Percentiles rank a stretch among this genome's conserved stretches.
These are phyloP conservation scores for Calocybe gangraenosa DNA, from an alignment of 768 basidiomycete species.

Conservation along the genomic window DNA sequence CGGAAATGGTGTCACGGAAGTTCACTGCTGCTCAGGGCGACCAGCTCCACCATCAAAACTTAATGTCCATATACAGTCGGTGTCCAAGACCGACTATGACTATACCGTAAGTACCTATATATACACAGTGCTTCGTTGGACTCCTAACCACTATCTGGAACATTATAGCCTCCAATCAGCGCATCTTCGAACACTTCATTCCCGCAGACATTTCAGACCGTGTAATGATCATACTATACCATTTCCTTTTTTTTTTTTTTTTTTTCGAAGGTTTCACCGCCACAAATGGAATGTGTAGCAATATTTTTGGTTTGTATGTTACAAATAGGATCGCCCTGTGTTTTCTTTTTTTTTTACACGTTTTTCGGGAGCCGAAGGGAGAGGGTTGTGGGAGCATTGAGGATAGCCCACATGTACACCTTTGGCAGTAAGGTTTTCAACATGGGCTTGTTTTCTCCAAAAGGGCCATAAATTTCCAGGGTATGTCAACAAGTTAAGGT, in stretches of 20 bases:
- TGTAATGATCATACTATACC: not conserved
- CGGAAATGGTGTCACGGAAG: constrained; percentile 7
- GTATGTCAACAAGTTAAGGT: not conserved
- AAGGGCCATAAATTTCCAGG: constrained; percentile 4
- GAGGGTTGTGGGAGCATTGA: constrained; percentile 2
- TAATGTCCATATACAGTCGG: constrained; percentile 30
- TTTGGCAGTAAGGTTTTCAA: not conserved
- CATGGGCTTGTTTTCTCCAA: constrained; percentile 6
- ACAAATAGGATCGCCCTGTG: too few species aligned
- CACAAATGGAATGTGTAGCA: too few species aligned
- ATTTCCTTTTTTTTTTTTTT: not conserved
- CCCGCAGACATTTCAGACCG: not conserved
- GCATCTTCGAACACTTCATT: not conserved
- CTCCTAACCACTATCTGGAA: not conserved
- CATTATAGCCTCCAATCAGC: not conserved
- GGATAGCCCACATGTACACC: not conserved
- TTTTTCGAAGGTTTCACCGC: not conserved
- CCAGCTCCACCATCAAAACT: constrained; percentile 16
- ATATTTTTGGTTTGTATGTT: too few species aligned
- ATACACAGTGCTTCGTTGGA: not conserved
- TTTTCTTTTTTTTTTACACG: too few species aligned
- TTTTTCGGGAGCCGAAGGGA: too few species aligned
- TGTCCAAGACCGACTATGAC: constrained; percentile 28
- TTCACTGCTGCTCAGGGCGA: not conserved
- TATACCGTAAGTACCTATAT: constrained; percentile 11